Evolutionary conservation across 108 stramenopile species (phyloP).

Genomic region (Pseudonitzschia pungens): DNA sequence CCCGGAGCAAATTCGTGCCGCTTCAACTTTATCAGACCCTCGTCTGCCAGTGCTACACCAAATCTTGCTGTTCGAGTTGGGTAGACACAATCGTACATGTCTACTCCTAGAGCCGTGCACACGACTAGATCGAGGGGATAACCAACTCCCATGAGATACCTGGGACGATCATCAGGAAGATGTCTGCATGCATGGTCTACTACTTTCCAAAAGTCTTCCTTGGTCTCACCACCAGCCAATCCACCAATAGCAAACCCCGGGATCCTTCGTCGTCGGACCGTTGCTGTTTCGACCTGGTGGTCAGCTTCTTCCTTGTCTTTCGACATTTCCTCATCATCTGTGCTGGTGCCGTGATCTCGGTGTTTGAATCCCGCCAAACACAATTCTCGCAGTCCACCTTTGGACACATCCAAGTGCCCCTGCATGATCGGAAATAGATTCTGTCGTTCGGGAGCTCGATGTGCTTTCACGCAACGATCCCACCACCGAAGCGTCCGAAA

Average conservation of each 20-base stretch:
- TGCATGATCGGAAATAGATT: constrained; percentile 96
- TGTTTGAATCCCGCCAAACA: constrained; percentile 89
- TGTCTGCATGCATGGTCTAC: constrained; percentile 89
- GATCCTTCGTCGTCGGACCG: constrained; percentile 20
- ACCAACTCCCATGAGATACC: constrained; percentile 98
- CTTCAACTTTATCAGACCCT: constrained; percentile 78
- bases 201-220: constrained; percentile 96
- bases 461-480: constrained; percentile 93
- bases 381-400: constrained; percentile 89
- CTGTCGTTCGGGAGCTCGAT: constrained; percentile 59
- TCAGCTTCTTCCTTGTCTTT: not conserved
- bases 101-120: constrained; percentile 95
- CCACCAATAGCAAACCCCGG: constrained; percentile 99
- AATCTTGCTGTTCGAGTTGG: constrained; percentile 97
- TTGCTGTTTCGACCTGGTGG: not conserved
- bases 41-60: constrained; percentile 87
- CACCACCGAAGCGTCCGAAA: constrained; percentile 93
- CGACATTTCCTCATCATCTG: not conserved
- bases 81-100: constrained; percentile 99
- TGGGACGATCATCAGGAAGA: constrained; percentile 87
- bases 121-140: constrained; percentile 98
- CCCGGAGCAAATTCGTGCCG: constrained; percentile 58
- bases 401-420: constrained; percentile 90
- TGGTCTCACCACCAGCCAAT: constrained; percentile 95
- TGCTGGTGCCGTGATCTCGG: constrained; percentile 45